Percentiles rank a stretch among this genome's conserved stretches.
phyloP scores from a whole-genome alignment of 192 early-diverging fungal species.

The Coemansia reversa region DNA sequence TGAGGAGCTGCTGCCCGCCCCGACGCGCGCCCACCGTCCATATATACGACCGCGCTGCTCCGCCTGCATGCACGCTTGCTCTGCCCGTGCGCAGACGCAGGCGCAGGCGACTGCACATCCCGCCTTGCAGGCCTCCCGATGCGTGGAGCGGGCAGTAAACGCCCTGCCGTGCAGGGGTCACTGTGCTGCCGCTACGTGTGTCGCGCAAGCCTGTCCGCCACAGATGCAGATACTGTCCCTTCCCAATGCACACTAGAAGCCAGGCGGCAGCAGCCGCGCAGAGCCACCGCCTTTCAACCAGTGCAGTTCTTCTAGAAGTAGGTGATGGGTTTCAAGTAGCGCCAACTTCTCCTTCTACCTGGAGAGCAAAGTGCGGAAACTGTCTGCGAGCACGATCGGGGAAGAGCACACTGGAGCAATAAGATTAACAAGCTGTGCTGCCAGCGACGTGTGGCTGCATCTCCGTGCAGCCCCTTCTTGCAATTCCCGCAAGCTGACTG shows the following conservation, averaged over 20 bases:
- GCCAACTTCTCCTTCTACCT: background rate
- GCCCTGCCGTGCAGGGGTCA: background rate
- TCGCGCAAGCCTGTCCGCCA: constrained; percentile 12
- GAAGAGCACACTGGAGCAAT: background rate
- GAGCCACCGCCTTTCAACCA: background rate
- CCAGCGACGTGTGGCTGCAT: constrained; percentile 11
- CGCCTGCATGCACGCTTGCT: background rate
- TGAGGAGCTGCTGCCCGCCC: constrained; percentile 1
- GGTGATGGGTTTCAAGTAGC: background rate
- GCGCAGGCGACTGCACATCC: background rate
- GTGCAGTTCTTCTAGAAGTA: background rate
- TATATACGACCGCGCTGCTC: background rate
- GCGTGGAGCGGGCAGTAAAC: background rate
- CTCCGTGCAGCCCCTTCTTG: background rate
- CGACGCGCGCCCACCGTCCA: background rate
- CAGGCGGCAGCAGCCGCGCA: background rate
- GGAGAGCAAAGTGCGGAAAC: background rate
- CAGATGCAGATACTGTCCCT: constrained; percentile 14
- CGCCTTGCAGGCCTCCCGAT: background rate
- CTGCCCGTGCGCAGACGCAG: background rate
- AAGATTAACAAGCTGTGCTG: constrained; percentile 7
- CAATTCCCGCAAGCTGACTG: background rate
- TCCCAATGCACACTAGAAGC: background rate
- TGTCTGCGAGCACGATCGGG: constrained; percentile 13
- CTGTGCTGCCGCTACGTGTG: constrained; percentile 1